Conservation (phyloP, 202 grass and related monocot species). For the Zoysia matrella region DNA sequence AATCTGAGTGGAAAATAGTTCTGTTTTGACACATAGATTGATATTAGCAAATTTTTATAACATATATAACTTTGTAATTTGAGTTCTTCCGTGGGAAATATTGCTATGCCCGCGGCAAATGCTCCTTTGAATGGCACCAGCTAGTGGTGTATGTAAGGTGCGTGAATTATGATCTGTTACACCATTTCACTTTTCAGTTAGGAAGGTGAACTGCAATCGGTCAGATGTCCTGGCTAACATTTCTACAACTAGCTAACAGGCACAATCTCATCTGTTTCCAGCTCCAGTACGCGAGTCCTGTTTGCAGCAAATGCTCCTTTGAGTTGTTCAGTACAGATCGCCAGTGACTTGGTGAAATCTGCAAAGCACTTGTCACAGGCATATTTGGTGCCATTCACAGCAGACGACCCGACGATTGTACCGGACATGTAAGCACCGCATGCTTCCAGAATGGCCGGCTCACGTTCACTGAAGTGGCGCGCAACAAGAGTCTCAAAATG, state of each 20-base stretch:
- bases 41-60: no score
- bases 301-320: not conserved
- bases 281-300: slow-evolving; percentile 13
- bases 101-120: no score
- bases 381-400: slow-evolving; percentile 9
- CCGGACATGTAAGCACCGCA: slow-evolving; percentile 70
- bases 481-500: slow-evolving; percentile 81
- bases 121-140: no score
- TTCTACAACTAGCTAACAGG: not conserved
- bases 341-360: slow-evolving; percentile 51
- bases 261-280: slow-evolving; percentile 43
- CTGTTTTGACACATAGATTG: no score
- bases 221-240: not conserved
- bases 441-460: slow-evolving; percentile 55
- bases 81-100: no score
- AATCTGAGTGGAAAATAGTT: no score
- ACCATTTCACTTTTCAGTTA: not conserved
- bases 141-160: not conserved
- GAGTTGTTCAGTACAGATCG: slow-evolving; percentile 35
- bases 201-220: not conserved
- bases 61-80: no score
- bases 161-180: not conserved
- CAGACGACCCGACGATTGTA: slow-evolving; percentile 52
- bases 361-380: slow-evolving; percentile 39
- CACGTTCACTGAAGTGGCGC: slow-evolving; percentile 61